Evolutionary conservation across 2,329 filamentous ascomycete species (phyloP).

Genomic region (Trichoderma harzianum): DNA sequence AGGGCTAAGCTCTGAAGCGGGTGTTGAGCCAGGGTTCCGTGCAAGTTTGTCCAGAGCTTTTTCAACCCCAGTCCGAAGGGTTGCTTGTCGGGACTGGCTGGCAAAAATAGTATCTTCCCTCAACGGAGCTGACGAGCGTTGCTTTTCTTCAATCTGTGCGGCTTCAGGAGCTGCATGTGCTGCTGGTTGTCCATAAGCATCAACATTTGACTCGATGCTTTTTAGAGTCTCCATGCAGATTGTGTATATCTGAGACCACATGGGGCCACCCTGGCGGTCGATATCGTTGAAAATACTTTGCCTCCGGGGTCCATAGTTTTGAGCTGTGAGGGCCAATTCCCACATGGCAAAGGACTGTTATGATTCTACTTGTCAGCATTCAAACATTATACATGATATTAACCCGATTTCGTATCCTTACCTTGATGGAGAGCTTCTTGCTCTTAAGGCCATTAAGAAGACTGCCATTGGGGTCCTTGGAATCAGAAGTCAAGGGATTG

Average conservation of each 20-base stretch:
- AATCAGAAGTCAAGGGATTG: slow-evolving; percentile 78
- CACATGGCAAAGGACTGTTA: slow-evolving; percentile 77
- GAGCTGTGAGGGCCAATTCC: slow-evolving; percentile 80
- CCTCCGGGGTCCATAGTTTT: slow-evolving; percentile 69
- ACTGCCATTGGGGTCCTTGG: slow-evolving; percentile 89
- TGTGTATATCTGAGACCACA: slow-evolving; percentile 75
- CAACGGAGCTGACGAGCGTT: slow-evolving; percentile 40
- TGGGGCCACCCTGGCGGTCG: slow-evolving; percentile 72
- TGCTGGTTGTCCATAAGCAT: slow-evolving; percentile 52
- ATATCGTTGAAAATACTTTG: slow-evolving; percentile 84
- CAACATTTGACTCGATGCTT: slow-evolving; percentile 64
- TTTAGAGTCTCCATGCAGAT: slow-evolving; percentile 68
- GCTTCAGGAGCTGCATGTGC: slow-evolving; percentile 33
- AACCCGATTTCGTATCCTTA: slow-evolving; percentile 36
- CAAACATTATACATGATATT: not conserved
- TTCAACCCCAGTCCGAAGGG: slow-evolving; percentile 44
- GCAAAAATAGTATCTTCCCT: slow-evolving; percentile 46
- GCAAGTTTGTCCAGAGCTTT: slow-evolving; percentile 43
- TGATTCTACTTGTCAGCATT: not conserved
- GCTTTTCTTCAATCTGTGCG: slow-evolving; percentile 30
- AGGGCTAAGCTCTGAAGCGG: slow-evolving; percentile 48
- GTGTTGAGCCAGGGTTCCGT: slow-evolving; percentile 47
- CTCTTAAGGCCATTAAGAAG: slow-evolving; percentile 78
- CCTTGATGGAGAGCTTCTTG: slow-evolving; percentile 74
- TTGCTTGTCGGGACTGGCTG: slow-evolving; percentile 35